These are phyloP conservation scores for Tolypocladium capitatum DNA, from an alignment of 2,329 filamentous ascomycete species.

Conservation along the genomic window DNA sequence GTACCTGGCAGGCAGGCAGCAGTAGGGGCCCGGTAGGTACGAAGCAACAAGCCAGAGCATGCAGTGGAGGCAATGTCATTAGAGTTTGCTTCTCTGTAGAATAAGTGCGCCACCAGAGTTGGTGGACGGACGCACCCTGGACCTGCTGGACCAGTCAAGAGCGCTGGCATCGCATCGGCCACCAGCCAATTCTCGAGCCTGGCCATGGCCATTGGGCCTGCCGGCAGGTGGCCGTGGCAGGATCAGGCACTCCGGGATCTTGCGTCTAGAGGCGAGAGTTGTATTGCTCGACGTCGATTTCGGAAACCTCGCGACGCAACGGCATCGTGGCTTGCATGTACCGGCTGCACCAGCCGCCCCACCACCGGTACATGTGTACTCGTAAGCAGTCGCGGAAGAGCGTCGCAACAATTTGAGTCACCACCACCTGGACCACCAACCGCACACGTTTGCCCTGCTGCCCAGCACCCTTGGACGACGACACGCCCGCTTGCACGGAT, in stretches of 20 bases:
- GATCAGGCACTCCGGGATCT: too few relatives aligned
- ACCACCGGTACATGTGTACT: neutral
- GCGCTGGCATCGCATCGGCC: neutral
- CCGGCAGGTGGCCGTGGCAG: neutral
- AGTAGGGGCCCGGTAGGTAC: too few relatives aligned
- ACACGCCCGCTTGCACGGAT: neutral
- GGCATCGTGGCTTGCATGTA: neutral
- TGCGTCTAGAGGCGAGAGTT: too few relatives aligned
- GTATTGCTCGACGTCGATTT: too few relatives aligned
- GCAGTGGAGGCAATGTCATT: too few relatives aligned
- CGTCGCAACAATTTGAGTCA: neutral
- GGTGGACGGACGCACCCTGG: too few relatives aligned
- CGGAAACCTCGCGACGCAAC: too few relatives aligned
- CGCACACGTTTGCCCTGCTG: neutral
- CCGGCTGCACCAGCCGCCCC: neutral
- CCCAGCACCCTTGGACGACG: neutral
- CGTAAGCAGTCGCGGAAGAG: neutral
- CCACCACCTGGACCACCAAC: neutral
- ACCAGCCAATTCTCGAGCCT: neutral
- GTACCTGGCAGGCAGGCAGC: too few relatives aligned
- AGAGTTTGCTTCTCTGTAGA: too few relatives aligned
- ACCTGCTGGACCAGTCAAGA: too few relatives aligned
- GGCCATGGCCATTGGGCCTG: neutral
- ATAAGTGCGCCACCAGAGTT: too few relatives aligned
- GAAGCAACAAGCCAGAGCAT: too few relatives aligned